Conservation (phyloP, 139 green algal genomes). For the Tetradesmus obliquus region DNA sequence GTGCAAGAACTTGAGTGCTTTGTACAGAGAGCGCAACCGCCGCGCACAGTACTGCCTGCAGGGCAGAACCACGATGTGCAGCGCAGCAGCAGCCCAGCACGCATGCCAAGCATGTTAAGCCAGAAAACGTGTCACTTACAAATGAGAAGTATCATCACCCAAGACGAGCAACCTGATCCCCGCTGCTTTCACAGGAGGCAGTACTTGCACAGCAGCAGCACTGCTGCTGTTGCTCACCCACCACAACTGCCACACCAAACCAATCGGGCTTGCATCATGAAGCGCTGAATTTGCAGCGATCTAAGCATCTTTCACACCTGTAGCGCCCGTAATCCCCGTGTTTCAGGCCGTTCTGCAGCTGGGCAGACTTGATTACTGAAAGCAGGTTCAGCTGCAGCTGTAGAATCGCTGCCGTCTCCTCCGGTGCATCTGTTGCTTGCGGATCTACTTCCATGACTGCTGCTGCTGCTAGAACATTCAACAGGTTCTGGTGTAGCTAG, state of each 20-base stretch:
- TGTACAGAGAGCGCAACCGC: constrained; percentile 83
- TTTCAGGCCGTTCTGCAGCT: constrained; percentile 83
- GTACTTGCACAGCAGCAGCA: neutral
- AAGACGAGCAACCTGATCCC: neutral
- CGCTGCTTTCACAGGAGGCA: neutral
- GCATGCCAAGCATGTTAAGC: neutral
- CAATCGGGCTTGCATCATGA: neutral
- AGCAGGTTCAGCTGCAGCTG: constrained; percentile 59
- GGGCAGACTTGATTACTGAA: constrained; percentile 67
- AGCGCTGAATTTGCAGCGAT: neutral
- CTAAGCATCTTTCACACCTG: constrained; percentile 59
- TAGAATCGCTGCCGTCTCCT: neutral
- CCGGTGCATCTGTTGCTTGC: neutral
- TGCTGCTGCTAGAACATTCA: neutral
- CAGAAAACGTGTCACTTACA: neutral
- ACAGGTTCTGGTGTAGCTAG: neutral
- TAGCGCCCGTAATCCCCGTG: constrained; percentile 87
- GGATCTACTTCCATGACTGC: constrained; percentile 12
- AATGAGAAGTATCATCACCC: neutral
- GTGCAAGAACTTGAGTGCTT: constrained; percentile 87
- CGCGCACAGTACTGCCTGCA: constrained; percentile 89
- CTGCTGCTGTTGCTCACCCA: neutral
- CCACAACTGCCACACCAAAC: neutral
- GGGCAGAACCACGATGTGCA: neutral
- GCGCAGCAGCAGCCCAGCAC: constrained; percentile 1